Conservation (phyloP, 2,329 filamentous ascomycete species). For the Talaromyces sp. region DNA sequence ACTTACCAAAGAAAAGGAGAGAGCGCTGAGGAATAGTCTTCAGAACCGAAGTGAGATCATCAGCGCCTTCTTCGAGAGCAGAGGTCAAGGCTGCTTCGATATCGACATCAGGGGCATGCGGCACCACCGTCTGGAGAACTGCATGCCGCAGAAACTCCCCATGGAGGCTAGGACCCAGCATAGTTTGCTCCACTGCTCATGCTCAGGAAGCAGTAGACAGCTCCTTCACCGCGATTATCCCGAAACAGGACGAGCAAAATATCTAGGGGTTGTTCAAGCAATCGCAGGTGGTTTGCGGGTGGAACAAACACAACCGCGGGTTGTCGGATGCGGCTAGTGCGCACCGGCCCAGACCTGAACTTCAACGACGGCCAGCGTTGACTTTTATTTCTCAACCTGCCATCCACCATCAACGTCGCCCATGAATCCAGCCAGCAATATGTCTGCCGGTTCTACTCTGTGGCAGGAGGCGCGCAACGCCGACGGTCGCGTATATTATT, state of each 20-base stretch:
- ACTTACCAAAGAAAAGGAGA: constrained; percentile 49
- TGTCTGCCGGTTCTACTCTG: constrained; percentile 47
- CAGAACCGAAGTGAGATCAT: constrained; percentile 40
- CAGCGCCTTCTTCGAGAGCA: constrained; percentile 42
- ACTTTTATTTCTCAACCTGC: background rate
- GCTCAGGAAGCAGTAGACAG: constrained; percentile 13
- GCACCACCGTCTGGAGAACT: constrained; percentile 40
- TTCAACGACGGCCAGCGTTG: background rate
- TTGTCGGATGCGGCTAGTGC: constrained; percentile 9
- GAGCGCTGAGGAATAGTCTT: constrained; percentile 48
- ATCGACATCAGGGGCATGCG: constrained; percentile 36
- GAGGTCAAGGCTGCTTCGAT: constrained; percentile 37
- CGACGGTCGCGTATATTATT: constrained; percentile 86
- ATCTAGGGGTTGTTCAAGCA: background rate
- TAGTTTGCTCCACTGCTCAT: constrained; percentile 21
- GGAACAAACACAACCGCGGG: constrained; percentile 6
- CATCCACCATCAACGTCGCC: background rate
- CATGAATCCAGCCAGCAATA: constrained; percentile 56
- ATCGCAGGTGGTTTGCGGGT: background rate
- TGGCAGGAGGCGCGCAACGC: constrained; percentile 81
- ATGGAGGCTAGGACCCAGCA: constrained; percentile 33
- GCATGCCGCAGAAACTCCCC: constrained; percentile 40
- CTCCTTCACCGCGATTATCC: constrained; percentile 5
- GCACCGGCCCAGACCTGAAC: background rate
- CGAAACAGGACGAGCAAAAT: background rate